A percentile compares a stretch with the other conserved stretches of the same genome.
Evolutionary conservation across 2,329 filamentous ascomycete species (phyloP).

Genomic region (Beauveria bassiana): DNA sequence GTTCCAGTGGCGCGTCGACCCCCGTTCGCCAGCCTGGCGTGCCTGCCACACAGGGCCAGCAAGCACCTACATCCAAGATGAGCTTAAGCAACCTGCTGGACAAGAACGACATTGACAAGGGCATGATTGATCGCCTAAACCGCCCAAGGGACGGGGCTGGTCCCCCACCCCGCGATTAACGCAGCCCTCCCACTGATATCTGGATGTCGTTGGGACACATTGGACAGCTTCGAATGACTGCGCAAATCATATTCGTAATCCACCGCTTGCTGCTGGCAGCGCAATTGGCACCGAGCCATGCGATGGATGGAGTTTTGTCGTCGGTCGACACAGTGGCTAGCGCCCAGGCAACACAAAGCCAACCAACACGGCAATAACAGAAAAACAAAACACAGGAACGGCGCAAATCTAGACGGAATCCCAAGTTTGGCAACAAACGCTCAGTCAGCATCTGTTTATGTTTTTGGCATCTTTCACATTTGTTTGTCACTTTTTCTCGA

Average conservation of each 20-base stretch:
- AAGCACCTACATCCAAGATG: conserved; percentile 37
- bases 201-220: conserved; percentile 5
- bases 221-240: neutral
- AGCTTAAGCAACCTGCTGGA: conserved; percentile 45
- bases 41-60: conserved; percentile 16
- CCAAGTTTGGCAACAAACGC: conserved; percentile 26
- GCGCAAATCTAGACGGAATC: conserved; percentile 13
- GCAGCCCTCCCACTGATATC: conserved; percentile 5
- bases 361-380: neutral
- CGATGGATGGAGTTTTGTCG: neutral
- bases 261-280: conserved; percentile 6
- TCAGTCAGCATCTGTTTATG: conserved; percentile 11
- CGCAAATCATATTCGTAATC: neutral
- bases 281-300: neutral
- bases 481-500: conserved; percentile 2
- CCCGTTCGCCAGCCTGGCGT: conserved; percentile 22
- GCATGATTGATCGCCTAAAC: conserved; percentile 47
- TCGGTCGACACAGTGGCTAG: neutral
- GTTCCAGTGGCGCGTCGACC: conserved; percentile 30
- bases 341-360: neutral
- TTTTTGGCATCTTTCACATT: conserved; percentile 5
- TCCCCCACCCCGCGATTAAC: neutral
- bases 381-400: neutral
- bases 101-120: conserved; percentile 46
- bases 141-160: conserved; percentile 19